Percentiles rank a stretch among this genome's conserved stretches.
These are phyloP conservation scores for Penicillium sp. DNA, from an alignment of 2,329 filamentous ascomycete species.

Conservation along the genomic window DNA sequence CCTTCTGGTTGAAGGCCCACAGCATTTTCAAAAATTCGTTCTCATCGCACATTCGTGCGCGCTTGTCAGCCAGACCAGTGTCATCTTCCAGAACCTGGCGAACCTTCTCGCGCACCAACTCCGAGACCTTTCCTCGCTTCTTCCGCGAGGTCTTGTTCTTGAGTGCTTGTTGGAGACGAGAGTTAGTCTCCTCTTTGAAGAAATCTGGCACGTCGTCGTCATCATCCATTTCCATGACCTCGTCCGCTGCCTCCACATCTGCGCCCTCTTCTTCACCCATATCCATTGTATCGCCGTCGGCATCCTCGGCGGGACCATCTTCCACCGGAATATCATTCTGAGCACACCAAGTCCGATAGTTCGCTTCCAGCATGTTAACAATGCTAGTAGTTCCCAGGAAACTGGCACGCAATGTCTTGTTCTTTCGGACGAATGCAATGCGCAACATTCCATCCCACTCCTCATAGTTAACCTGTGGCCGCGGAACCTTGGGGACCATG, in stretches of 20 bases:
- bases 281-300: constrained; percentile 37
- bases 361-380: constrained; percentile 77
- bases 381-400: constrained; percentile 81
- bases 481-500: constrained; percentile 80
- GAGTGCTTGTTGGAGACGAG: constrained; percentile 40
- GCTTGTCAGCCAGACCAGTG: constrained; percentile 76
- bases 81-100: constrained; percentile 77
- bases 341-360: constrained; percentile 88
- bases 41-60: constrained; percentile 85
- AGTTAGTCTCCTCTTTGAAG: constrained; percentile 64
- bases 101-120: constrained; percentile 84
- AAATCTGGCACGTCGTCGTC: constrained; percentile 76
- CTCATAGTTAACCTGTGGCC: constrained; percentile 86
- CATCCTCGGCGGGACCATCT: constrained; percentile 53
- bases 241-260: constrained; percentile 50
- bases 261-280: constrained; percentile 32
- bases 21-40: constrained; percentile 84
- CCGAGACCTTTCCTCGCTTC: constrained; percentile 75
- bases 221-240: constrained; percentile 52
- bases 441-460: constrained; percentile 91
- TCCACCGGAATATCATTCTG: constrained; percentile 79
- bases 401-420: constrained; percentile 80
- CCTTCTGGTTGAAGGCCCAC: constrained; percentile 83
- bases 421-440: constrained; percentile 82
- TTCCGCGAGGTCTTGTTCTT: constrained; percentile 58